A percentile compares a stretch with the other conserved stretches of the same genome.
Evolutionary conservation across 2,329 filamentous ascomycete genomes (phyloP).

Genomic region (Sodiomyces alkalinus): DNA sequence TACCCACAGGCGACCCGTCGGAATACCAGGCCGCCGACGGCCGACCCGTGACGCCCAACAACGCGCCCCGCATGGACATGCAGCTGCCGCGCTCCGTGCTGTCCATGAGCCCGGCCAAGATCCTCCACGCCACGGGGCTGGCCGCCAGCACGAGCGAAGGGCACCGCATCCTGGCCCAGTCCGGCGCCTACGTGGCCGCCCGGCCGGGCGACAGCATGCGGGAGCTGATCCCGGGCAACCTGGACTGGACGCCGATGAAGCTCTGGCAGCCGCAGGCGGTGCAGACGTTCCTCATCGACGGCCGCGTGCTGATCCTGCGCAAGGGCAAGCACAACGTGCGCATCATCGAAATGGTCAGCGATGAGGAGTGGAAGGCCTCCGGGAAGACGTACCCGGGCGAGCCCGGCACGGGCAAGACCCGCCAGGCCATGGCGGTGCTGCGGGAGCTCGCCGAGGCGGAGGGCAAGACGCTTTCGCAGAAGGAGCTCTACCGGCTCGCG

Average conservation of each 20-base stretch:
- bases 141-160: constrained; percentile 40
- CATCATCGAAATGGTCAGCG: constrained; percentile 42
- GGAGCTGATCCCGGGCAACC: constrained; percentile 29
- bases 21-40: constrained; percentile 7
- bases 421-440: constrained; percentile 24
- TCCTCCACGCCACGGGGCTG: constrained; percentile 46
- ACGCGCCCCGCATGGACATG: constrained; percentile 37
- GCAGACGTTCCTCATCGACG: constrained; percentile 44
- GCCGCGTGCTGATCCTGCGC: constrained; percentile 41
- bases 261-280: constrained; percentile 42
- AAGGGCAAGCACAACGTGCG: constrained; percentile 49
- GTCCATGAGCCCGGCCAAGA: constrained; percentile 37
- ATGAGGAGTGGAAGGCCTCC: constrained; percentile 34
- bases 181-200: constrained; percentile 47
- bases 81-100: constrained; percentile 41
- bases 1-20: constrained; percentile 3
- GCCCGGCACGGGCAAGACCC: constrained; percentile 30
- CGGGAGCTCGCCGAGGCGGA: constrained; percentile 18
- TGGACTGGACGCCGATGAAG: constrained; percentile 49
- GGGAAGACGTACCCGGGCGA: constrained; percentile 39
- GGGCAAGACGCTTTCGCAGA: constrained; percentile 12
- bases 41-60: constrained; percentile 20
- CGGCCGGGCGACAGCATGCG: constrained; percentile 24
- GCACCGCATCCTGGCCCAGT: constrained; percentile 36
- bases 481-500: constrained; percentile 15